Evolutionary conservation across 225 moss, liverwort and hornwort species (phyloP).

Genomic region (Polytrichum formosum): DNA sequence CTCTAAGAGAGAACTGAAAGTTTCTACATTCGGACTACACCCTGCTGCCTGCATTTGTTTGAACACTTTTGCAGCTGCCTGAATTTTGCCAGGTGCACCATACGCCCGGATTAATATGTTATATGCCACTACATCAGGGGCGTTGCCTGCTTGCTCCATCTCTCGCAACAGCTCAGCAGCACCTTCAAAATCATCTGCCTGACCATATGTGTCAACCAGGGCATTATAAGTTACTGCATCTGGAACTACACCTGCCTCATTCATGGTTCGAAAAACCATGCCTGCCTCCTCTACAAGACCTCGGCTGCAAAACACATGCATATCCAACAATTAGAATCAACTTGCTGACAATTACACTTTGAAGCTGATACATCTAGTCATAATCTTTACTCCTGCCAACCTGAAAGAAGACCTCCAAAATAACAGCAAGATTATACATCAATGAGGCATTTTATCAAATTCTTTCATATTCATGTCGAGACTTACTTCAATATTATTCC

Average conservation of each 20-base stretch:
- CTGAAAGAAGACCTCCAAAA: too few relatives aligned
- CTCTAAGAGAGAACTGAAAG: constrained; percentile 86
- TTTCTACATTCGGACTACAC: constrained; percentile 84
- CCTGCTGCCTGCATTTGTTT: constrained; percentile 94
- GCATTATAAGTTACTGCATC: constrained; percentile 89
- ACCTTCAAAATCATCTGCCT: constrained; percentile 71
- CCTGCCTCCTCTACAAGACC: constrained; percentile 95
- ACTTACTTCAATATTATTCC: too few relatives aligned
- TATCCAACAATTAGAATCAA: too few relatives aligned
- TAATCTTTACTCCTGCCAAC: too few relatives aligned
- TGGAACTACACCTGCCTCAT: constrained; percentile 96
- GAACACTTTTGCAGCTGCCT: constrained; percentile 73
- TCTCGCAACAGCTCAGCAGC: constrained; percentile 77
- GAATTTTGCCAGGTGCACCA: constrained; percentile 49
- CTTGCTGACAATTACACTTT: too few relatives aligned
- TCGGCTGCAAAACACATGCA: constrained; percentile 43
- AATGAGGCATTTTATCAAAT: too few relatives aligned
- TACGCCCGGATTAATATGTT: constrained; percentile 92
- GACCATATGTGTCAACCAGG: constrained; percentile 86
- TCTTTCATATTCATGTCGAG: too few relatives aligned
- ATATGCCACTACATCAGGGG: constrained; percentile 91
- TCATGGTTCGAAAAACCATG: constrained; percentile 98
- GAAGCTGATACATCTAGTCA: too few relatives aligned
- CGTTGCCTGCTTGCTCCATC: constrained; percentile 96
- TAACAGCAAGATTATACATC: too few relatives aligned